phyloP scores from a whole-genome alignment of 306 rosid genomes.

The Vigna angularis region DNA sequence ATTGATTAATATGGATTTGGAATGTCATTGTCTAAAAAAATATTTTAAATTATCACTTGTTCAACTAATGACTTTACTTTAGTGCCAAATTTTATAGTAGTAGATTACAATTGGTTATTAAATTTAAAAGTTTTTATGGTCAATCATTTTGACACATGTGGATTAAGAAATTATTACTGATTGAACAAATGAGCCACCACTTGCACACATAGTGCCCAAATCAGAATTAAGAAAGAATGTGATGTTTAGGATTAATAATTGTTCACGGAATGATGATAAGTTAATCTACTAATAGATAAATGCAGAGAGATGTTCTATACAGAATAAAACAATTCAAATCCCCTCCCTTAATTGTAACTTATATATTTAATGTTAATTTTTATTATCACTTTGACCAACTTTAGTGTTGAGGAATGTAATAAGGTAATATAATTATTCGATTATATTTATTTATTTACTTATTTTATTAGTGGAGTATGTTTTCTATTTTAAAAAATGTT shows the following conservation, averaged over 20 bases:
- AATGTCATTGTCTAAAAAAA: slow-evolving; percentile 32
- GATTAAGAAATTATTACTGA: background rate
- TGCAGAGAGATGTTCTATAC: background rate
- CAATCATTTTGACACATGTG: background rate
- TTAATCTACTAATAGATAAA: background rate
- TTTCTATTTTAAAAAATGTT: too few species aligned
- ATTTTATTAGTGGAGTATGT: too few species aligned
- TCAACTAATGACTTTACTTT: background rate
- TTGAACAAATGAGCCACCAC: background rate
- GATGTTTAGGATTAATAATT: background rate
- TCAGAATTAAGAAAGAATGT: background rate
- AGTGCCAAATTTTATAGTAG: background rate
- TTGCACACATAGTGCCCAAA: background rate
- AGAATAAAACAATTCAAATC: slow-evolving; percentile 4
- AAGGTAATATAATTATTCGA: too few species aligned
- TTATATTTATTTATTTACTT: too few species aligned
- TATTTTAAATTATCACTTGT: background rate
- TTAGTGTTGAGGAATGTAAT: too few species aligned
- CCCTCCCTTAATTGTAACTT: too few species aligned
- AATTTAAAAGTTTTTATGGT: background rate
- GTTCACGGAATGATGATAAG: background rate
- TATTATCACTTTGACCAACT: too few species aligned
- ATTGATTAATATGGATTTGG: background rate
- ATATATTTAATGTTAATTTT: too few species aligned
- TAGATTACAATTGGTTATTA: background rate